These are phyloP conservation scores for Aspergillus fumigatus DNA, from an alignment of 2,329 filamentous ascomycete species.

Conservation along the genomic window DNA sequence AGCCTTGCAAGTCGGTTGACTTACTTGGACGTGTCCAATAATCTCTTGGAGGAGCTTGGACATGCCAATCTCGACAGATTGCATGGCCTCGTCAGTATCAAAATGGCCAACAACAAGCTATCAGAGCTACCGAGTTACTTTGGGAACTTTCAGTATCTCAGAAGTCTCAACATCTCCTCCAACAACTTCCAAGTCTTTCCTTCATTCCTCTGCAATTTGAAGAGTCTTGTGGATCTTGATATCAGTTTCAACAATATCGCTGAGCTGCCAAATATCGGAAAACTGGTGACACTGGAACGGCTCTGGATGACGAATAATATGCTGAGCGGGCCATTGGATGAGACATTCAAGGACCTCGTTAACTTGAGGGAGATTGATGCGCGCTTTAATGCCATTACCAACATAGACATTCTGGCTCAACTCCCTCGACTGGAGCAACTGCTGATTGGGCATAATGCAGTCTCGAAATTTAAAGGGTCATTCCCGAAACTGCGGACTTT, in stretches of 20 bases:
- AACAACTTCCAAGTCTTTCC: slow-evolving; percentile 87
- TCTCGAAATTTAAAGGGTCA: slow-evolving; percentile 84
- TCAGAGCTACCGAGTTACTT: slow-evolving; percentile 77
- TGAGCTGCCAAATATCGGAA: slow-evolving; percentile 72
- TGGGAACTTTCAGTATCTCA: slow-evolving; percentile 69
- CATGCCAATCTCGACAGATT: slow-evolving; percentile 75
- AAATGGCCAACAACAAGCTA: slow-evolving; percentile 88
- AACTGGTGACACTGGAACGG: slow-evolving; percentile 74
- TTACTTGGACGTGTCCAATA: slow-evolving; percentile 92
- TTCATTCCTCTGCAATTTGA: slow-evolving; percentile 74
- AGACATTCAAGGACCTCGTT: slow-evolving; percentile 65
- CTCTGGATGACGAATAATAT: slow-evolving; percentile 96
- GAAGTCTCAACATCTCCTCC: slow-evolving; percentile 86
- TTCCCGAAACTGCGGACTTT: slow-evolving; percentile 80
- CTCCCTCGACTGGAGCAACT: slow-evolving; percentile 84
- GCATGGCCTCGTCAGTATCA: slow-evolving; percentile 76
- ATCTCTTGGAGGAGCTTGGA: slow-evolving; percentile 80
- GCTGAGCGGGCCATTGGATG: slow-evolving; percentile 68
- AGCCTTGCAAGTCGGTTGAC: slow-evolving; percentile 76
- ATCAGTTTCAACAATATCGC: slow-evolving; percentile 94
- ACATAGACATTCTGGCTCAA: slow-evolving; percentile 79
- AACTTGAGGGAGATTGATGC: slow-evolving; percentile 87
- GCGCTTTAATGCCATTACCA: slow-evolving; percentile 85
- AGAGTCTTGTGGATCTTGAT: slow-evolving; percentile 83
- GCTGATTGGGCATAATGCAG: slow-evolving; percentile 85